phyloP scores from a whole-genome alignment of 129 eudicot genomes.

The Ambrosia trifida region DNA sequence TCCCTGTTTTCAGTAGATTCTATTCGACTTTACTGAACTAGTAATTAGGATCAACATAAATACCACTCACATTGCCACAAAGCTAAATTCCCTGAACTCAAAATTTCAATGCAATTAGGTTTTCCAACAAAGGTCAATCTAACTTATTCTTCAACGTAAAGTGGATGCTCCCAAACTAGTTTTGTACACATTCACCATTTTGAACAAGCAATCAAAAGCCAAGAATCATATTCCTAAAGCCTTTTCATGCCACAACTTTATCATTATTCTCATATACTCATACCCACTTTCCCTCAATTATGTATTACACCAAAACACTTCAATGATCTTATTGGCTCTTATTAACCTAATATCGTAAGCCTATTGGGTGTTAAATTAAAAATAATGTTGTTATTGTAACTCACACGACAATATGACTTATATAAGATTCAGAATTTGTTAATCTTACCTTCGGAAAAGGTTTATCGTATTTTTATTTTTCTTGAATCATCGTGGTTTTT shows the following conservation, averaged over 20 bases:
- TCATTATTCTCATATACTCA: slow-evolving; percentile 22
- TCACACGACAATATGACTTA: slow-evolving; percentile 2
- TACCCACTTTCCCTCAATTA: slow-evolving; percentile 6
- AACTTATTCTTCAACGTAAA: slow-evolving; percentile 12
- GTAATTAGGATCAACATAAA: slow-evolving; percentile 15
- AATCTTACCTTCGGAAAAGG: not conserved
- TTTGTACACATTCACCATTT: slow-evolving; percentile 18
- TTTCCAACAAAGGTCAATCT: slow-evolving; percentile 5
- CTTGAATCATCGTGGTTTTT: not conserved
- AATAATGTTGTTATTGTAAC: not conserved
- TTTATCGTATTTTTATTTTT: not conserved
- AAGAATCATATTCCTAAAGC: slow-evolving; percentile 35
- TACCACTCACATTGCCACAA: not conserved
- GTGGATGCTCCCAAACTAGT: slow-evolving; percentile 19
- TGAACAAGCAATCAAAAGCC: slow-evolving; percentile 30
- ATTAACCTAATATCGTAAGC: slow-evolving; percentile 18
- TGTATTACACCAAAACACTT: slow-evolving; percentile 27
- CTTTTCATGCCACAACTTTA: slow-evolving; percentile 19
- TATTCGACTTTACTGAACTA: slow-evolving; percentile 10
- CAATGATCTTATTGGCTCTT: slow-evolving; percentile 15
- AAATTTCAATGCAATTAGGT: not conserved
- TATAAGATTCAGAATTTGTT: not conserved
- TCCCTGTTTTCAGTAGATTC: not conserved
- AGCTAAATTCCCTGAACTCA: not conserved
- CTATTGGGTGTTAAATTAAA: not conserved